These are phyloP conservation scores for Holtermanniella nyarrowii DNA, from an alignment of 768 basidiomycete species.

Conservation along the genomic window DNA sequence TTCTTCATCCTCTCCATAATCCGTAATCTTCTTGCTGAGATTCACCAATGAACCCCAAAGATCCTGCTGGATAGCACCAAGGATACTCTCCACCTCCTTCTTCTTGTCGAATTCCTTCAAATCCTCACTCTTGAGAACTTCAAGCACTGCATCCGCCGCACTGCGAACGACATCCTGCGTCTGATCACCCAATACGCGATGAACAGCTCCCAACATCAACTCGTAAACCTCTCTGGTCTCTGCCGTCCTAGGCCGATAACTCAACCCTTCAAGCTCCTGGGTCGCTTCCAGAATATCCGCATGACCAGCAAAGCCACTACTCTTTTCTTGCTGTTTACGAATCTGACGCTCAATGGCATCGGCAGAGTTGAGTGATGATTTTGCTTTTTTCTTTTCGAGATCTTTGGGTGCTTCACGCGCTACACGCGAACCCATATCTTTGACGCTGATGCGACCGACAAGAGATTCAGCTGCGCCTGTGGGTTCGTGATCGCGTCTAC, in stretches of 20 bases:
- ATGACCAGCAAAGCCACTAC: constrained; percentile 51
- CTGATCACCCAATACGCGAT: constrained; percentile 79
- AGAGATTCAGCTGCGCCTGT: constrained; percentile 92
- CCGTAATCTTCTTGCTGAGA: constrained; percentile 88
- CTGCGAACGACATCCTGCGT: constrained; percentile 91
- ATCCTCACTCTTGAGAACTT: constrained; percentile 74
- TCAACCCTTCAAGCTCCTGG: constrained; percentile 81
- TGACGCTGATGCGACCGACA: constrained; percentile 75
- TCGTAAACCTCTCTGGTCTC: constrained; percentile 94
- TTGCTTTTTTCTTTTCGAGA: constrained; percentile 87
- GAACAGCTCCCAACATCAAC: constrained; percentile 72
- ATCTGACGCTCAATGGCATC: constrained; percentile 36
- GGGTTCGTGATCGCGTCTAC: constrained; percentile 81
- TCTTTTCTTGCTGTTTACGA: constrained; percentile 51
- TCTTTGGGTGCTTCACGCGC: constrained; percentile 73
- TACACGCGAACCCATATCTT: constrained; percentile 88
- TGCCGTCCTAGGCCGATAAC: constrained; percentile 82
- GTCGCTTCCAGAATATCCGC: constrained; percentile 90
- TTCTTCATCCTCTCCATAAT: constrained; percentile 84
- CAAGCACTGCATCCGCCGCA: constrained; percentile 84
- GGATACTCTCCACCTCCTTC: constrained; percentile 72
- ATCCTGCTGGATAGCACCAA: constrained; percentile 62
- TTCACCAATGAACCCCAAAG: constrained; percentile 70
- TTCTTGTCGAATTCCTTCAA: constrained; percentile 97
- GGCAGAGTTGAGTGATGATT: constrained; percentile 45